Conservation (phyloP, 164 flowering plant genomes). For the Dillenia suffruticosa region DNA sequence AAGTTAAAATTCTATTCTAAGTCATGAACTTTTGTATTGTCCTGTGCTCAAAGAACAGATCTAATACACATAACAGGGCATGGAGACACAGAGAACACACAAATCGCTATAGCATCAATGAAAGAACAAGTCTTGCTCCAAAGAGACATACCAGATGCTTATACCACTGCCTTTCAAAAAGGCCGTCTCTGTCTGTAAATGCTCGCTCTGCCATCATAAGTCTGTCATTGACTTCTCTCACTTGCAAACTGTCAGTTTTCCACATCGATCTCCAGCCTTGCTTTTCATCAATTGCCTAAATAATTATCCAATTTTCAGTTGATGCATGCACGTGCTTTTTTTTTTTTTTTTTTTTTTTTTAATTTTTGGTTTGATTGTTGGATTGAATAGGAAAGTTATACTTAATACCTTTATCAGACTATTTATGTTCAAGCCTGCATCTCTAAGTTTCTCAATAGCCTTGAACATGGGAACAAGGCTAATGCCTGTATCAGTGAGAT, state of each 20-base stretch:
- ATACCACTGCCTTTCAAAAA: conserved; percentile 59
- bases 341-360: no score
- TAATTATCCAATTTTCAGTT: conserved; percentile 1
- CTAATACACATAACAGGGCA: no score
- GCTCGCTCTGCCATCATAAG: conserved; percentile 83
- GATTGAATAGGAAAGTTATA: background rate
- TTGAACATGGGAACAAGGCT: conserved; percentile 45
- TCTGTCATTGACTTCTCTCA: conserved; percentile 66
- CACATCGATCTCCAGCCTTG: conserved; percentile 36
- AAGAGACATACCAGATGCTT: conserved; percentile 65
- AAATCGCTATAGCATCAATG: no score
- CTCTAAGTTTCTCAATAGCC: conserved; percentile 50
- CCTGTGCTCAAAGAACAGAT: no score
- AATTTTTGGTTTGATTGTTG: background rate
- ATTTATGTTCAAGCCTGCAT: conserved; percentile 46
- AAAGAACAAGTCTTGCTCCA: background rate
- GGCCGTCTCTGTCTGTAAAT: conserved; percentile 64
- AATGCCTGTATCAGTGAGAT: conserved; percentile 24
- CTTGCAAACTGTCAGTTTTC: conserved; percentile 28
- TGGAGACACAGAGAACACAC: no score
- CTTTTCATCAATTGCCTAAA: conserved; percentile 37
- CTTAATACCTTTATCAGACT: conserved; percentile 42
- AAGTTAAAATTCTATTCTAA: no score
- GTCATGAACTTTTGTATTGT: no score
- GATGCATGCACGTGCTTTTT: background rate